A percentile compares a stretch with the other conserved stretches of the same genome.
These are phyloP conservation scores for Tuctoria greenei DNA, from an alignment of 176 grass and related monocot species.

Conservation along the genomic window DNA sequence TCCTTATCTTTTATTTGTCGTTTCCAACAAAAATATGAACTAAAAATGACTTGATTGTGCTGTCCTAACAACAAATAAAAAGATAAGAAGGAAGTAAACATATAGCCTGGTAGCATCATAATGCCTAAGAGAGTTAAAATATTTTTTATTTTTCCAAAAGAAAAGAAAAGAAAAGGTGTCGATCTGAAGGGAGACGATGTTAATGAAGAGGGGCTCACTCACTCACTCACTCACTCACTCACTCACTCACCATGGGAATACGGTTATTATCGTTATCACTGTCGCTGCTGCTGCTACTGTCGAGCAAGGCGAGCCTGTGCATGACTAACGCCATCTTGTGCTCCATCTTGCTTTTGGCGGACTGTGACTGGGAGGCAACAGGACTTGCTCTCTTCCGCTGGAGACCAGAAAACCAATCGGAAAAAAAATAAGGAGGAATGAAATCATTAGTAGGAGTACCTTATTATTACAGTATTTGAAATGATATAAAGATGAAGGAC, in stretches of 20 bases:
- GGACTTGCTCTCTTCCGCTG: constrained; percentile 43
- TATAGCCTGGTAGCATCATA: background rate
- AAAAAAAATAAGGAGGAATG: background rate
- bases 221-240: no score
- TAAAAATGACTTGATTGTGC: no score
- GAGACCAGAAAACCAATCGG: background rate
- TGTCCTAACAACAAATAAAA: no score
- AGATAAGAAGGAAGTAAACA: no score
- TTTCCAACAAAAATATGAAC: no score
- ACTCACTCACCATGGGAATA: constrained; percentile 27
- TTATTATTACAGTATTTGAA: background rate
- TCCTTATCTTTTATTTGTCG: no score
- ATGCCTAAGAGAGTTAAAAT: background rate
- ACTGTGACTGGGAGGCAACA: constrained; percentile 19
- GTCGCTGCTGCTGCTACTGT: constrained; percentile 3
- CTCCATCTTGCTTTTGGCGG: constrained; percentile 35
- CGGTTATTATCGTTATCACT: background rate
- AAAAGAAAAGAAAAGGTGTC: background rate
- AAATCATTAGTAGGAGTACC: background rate
- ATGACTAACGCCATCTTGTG: constrained; percentile 40
- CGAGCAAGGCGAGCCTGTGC: constrained; percentile 36
- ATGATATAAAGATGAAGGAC: background rate
- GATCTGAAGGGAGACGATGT: background rate
- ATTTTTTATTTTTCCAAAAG: no score
- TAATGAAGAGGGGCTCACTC: background rate